Conservation (phyloP, 768 basidiomycete species). For the Trametes punicea region DNA sequence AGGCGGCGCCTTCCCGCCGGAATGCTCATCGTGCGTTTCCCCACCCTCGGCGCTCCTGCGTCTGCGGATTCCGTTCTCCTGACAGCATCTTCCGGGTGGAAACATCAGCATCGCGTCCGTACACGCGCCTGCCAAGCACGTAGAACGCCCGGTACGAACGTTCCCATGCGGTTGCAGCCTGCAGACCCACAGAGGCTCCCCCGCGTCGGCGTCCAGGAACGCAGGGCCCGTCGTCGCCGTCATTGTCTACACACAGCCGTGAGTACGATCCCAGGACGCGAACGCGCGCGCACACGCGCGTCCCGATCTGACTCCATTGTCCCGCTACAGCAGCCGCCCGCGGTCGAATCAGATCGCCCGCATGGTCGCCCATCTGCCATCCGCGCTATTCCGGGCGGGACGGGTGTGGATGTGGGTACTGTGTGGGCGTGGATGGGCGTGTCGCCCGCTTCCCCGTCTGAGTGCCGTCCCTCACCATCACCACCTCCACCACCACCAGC, state of each 20-base stretch:
- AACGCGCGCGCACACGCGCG: background rate
- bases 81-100: background rate
- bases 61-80: background rate
- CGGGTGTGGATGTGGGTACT: too few species aligned
- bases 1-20: background rate
- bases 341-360: conserved; percentile 1
- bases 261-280: background rate
- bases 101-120: background rate
- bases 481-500: background rate
- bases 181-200: conserved; percentile 2
- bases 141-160: background rate
- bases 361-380: background rate
- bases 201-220: background rate
- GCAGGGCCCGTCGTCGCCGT: background rate
- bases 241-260: background rate
- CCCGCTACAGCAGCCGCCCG: background rate
- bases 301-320: background rate
- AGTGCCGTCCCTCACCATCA: too few species aligned
- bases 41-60: background rate
- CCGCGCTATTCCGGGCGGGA: conserved; percentile 2
- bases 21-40: background rate
- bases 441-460: background rate
- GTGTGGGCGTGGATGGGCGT: background rate
- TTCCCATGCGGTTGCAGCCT: background rate
- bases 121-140: background rate